Evolutionary conservation across 768 basidiomycete species (phyloP).

Genomic region (Podaxis mareebaensis): DNA sequence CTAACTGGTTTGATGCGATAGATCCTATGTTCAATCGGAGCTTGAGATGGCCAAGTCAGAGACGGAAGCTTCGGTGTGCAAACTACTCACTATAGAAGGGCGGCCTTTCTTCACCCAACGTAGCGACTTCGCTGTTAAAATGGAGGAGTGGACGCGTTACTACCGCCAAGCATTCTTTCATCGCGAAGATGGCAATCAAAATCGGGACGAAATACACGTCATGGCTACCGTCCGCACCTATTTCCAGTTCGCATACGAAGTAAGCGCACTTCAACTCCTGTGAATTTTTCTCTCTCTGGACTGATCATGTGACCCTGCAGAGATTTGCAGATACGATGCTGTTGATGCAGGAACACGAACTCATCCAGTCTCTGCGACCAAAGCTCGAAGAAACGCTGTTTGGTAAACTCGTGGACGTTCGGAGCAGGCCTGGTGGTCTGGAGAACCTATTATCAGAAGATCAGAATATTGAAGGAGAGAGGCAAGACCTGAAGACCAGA

Average conservation of each 20-base stretch:
- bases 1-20: background rate
- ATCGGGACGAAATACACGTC: slow-evolving; percentile 45
- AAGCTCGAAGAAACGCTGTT: slow-evolving; percentile 37
- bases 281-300: background rate
- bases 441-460: slow-evolving; percentile 41
- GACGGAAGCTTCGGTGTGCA: slow-evolving; percentile 23
- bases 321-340: slow-evolving; percentile 57
- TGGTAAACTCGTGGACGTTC: slow-evolving; percentile 22
- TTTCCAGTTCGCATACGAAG: slow-evolving; percentile 56
- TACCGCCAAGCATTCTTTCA: slow-evolving; percentile 9
- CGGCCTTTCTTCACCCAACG: slow-evolving; percentile 38
- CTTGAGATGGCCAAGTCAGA: background rate
- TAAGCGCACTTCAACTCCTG: slow-evolving; percentile 22
- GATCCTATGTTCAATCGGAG: background rate
- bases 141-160: slow-evolving; percentile 22
- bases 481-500: slow-evolving; percentile 31
- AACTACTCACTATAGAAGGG: slow-evolving; percentile 38
- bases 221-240: slow-evolving; percentile 60
- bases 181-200: background rate
- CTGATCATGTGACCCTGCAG: slow-evolving; percentile 28
- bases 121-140: slow-evolving; percentile 20
- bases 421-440: slow-evolving; percentile 20
- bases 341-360: slow-evolving; percentile 43
- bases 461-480: slow-evolving; percentile 29
- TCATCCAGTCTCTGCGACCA: slow-evolving; percentile 40